Base-by-base conservation (phyloP, 1,284 basidiomycete species). In the Irpex lacteus region DNA sequence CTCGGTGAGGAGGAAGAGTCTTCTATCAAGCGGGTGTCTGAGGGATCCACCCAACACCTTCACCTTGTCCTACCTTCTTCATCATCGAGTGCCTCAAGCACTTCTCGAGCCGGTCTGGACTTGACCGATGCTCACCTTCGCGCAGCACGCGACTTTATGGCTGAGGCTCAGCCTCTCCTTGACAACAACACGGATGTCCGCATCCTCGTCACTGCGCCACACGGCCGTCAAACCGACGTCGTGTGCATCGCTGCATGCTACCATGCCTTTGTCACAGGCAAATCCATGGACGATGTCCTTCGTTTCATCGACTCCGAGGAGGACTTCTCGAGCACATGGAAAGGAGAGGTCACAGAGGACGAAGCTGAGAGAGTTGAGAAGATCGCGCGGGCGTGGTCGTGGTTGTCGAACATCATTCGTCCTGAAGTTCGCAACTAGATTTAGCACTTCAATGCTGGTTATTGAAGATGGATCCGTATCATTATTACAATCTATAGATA, bases 321-420 rank as follows among this genome's bases (percentile, higher is more conserved):
- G 54, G 63, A 67, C 32, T 65, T 72, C 38, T 37, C 67, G 55
- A 73, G 73, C 61, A 67, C 69, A 38, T 75, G 74, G 74, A 74
- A 72, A 68, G 73, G 71, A 19, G 74, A 74, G 66, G 73, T 75
- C 26, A 71, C 70, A 11, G 74, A 67, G 47, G 70, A 74, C 19
- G 74, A 75, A 68, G 54, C 64, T 9, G 73, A 69, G 63, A 62
- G 68, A 26, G 61, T 70, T 2, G 69, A 74, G 67, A 66, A 63
- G 63, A 68, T 74, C 53, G 73, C 72, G 32, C 57, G 66, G 59
- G 66, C 66, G 62, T 70, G 69, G 72, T 71, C 69, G 9, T 73
- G 65, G 70, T 63, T 71, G 67, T 67, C 66, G 59, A 21, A 34
- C n/a, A 53, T 62, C 21, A 49, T 60, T 5, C 36, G 47, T 11